Percentiles rank a stretch among this genome's conserved stretches.
These are phyloP conservation scores for Cardamine resedifolia DNA, from an alignment of 345 rosid genomes.

Conservation along the genomic window DNA sequence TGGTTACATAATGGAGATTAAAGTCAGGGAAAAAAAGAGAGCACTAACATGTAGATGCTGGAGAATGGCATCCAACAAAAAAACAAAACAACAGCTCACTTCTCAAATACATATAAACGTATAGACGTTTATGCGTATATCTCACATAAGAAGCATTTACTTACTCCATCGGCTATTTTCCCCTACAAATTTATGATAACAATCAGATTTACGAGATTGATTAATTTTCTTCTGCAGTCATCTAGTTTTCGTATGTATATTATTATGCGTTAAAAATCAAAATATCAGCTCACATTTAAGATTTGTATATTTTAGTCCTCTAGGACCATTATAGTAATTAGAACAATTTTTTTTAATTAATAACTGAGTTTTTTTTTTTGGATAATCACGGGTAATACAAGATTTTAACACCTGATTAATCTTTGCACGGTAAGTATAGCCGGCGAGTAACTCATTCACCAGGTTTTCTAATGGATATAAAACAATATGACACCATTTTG, in stretches of 20 bases:
- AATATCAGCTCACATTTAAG: neutral
- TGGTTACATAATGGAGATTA: conserved; percentile 11
- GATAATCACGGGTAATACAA: too few relatives aligned
- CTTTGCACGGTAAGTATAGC: too few relatives aligned
- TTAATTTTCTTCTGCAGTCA: neutral
- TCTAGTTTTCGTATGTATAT: neutral
- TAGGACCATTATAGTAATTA: neutral
- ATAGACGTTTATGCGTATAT: neutral
- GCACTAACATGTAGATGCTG: conserved; percentile 20
- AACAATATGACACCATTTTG: too few relatives aligned
- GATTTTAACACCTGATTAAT: too few relatives aligned
- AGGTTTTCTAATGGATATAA: too few relatives aligned
- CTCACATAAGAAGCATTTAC: conserved; percentile 15
- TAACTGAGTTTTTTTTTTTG: too few relatives aligned
- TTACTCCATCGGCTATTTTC: neutral
- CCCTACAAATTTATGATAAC: neutral
- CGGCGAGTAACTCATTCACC: too few relatives aligned
- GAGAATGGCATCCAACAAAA: conserved; percentile 6
- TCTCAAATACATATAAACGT: neutral
- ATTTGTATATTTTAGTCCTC: neutral
- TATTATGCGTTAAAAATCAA: neutral
- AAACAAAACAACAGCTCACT: neutral
- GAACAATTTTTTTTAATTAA: too few relatives aligned
- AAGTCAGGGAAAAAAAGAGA: neutral
- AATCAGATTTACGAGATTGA: neutral